These are phyloP conservation scores for Oldenlandia corymbosa DNA, from an alignment of 257 asterid genomes.

Conservation along the genomic window DNA sequence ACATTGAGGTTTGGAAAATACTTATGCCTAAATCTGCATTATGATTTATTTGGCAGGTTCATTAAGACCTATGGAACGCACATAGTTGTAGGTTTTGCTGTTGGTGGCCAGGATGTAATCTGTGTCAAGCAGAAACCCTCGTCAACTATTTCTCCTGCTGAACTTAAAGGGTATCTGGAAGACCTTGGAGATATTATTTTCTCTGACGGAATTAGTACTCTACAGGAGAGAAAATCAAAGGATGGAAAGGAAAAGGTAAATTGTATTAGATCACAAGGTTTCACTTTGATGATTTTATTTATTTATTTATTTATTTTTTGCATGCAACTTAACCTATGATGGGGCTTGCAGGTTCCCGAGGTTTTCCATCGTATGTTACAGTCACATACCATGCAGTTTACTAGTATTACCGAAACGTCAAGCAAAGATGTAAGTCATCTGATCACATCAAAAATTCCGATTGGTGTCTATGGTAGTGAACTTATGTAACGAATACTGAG, in stretches of 20 bases:
- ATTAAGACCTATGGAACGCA: conserved; percentile 94
- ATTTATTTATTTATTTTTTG: too few species aligned
- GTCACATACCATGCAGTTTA: conserved; percentile 86
- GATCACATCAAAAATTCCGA: conserved; percentile 11
- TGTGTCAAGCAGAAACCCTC: conserved; percentile 89
- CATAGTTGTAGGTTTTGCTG: conserved; percentile 85
- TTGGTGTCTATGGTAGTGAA: conserved; percentile 14
- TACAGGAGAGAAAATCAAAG: conserved; percentile 54
- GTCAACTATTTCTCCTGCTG: conserved; percentile 81
- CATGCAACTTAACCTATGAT: conserved; percentile 17
- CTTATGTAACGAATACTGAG: conserved; percentile 21
- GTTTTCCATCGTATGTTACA: conserved; percentile 91
- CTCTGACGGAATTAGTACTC: conserved; percentile 74
- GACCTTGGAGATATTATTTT: conserved; percentile 93
- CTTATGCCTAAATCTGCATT: conserved; percentile 22
- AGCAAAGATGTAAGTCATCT: conserved; percentile 80
- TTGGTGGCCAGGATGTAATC: conserved; percentile 96
- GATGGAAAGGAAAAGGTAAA: conserved; percentile 60
- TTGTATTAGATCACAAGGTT: not conserved
- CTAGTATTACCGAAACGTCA: conserved; percentile 90
- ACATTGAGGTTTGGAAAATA: conserved; percentile 1
- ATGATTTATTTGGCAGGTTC: conserved; percentile 48
- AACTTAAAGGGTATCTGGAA: conserved; percentile 83
- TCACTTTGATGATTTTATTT: not conserved
- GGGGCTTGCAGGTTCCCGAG: conserved; percentile 68